These are phyloP conservation scores for Singerocomus inundabilis DNA, from an alignment of 1,284 basidiomycete species.

Conservation along the genomic window DNA sequence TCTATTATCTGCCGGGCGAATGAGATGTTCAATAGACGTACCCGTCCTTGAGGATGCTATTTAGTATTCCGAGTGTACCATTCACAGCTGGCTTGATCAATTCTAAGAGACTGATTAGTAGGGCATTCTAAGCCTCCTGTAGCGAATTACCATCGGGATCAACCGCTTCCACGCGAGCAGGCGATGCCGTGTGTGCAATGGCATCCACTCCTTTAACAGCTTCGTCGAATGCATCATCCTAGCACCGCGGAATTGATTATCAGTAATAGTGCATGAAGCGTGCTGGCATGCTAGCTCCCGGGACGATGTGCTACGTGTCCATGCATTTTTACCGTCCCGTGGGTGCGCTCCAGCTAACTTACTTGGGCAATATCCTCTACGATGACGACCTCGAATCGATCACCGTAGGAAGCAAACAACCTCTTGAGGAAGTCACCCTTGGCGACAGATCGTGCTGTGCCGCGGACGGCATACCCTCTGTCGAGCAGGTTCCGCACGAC, in stretches of 20 bases:
- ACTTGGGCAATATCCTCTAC: constrained; percentile 49
- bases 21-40: constrained; percentile 21
- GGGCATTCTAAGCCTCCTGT: not conserved
- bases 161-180: constrained; percentile 38
- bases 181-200: constrained; percentile 54
- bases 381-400: constrained; percentile 44
- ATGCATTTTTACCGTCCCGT: not conserved
- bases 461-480: constrained; percentile 43
- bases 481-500: constrained; percentile 35
- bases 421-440: constrained; percentile 44
- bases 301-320: too few species aligned
- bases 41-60: constrained; percentile 52
- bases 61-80: constrained; percentile 59
- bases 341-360: too few species aligned
- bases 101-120: constrained; percentile 30
- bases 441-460: constrained; percentile 43
- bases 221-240: constrained; percentile 62
- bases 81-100: constrained; percentile 62
- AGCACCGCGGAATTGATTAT: not conserved
- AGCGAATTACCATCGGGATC: constrained; percentile 38
- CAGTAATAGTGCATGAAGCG: too few species aligned
- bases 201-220: constrained; percentile 63
- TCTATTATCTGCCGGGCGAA: not conserved
- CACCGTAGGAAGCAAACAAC: constrained; percentile 39
- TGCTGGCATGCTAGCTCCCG: not conserved